phyloP scores from a whole-genome alignment of 2,329 filamentous ascomycete species.

The Colletotrichum chlorophyti region DNA sequence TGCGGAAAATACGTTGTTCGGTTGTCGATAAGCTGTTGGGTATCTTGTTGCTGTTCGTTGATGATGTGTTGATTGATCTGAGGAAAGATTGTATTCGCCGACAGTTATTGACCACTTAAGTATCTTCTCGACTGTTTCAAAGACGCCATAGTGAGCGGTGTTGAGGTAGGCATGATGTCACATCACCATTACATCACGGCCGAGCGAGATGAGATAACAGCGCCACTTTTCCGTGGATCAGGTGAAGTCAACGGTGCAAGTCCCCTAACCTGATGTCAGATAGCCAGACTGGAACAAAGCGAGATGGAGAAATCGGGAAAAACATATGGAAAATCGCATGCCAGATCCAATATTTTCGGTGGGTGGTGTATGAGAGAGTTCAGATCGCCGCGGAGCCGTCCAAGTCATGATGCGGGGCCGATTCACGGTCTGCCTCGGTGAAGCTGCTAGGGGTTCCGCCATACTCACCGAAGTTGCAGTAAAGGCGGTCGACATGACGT shows the following conservation, averaged over 20 bases:
- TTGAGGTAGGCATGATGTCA: neutral
- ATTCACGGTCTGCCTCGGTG: neutral
- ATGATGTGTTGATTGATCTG: neutral
- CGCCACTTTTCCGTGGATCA: constrained; percentile 14
- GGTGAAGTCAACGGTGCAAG: neutral
- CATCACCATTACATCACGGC: constrained; percentile 14
- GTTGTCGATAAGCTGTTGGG: neutral
- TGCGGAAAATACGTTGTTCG: neutral
- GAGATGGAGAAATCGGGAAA: neutral
- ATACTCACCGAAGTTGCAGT: neutral
- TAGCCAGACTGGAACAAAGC: neutral
- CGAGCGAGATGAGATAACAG: constrained; percentile 10
- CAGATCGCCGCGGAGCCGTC: neutral
- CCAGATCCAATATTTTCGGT: neutral
- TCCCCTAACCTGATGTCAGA: constrained; percentile 6
- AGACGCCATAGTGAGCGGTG: neutral
- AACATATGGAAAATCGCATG: neutral
- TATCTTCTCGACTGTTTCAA: neutral
- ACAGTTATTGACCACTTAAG: neutral
- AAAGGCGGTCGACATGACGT: constrained; percentile 11
- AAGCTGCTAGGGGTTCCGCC: neutral
- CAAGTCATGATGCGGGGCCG: neutral
- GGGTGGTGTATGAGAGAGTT: neutral
- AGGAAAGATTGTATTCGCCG: accelerated
- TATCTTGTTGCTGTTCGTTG: neutral